Base-by-base conservation (phyloP, 2,329 filamentous ascomycete species). In the Arthrocladium fulminans region DNA sequence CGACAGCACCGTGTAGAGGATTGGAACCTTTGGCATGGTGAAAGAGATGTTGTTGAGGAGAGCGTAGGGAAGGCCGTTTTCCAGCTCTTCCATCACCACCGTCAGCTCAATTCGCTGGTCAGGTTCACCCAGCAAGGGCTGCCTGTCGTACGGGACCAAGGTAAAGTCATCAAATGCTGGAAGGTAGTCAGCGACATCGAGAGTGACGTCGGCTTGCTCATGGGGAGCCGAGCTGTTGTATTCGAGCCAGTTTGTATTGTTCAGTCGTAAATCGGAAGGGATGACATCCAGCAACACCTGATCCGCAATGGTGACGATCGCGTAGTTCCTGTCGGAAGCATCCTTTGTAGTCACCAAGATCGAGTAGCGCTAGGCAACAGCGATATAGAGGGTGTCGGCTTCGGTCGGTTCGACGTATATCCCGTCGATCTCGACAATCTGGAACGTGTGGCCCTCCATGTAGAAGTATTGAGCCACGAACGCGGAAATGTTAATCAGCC, bases 401-500 rank as follows among this genome's bases (percentile, higher is more conserved):
- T 75, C 73, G 0, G 72, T 67, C 1, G 64, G 61, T 3, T 65
- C 60, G 1, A 57, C 56, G 37, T 60, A 66, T 8, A 63, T 51
- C 5, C 65, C 65, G 42, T 68, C 65, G 1, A 66, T 57, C 43
- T 66, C 64, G 5, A 67, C 63, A 2, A 68, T 61, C 2, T 58
- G 63, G 57, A 67, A 61, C 22, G 61, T 58, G 51, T 68, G 65
- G 10, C 60, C 65, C 52, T 69, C 67, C 41, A 74, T 65, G 42
- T 65, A 71, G 50, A 77, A 65, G 50, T 73, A 73, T 54, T 75
- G 73, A 19, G 64, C 67, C 1, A 70, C 72, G 63, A 89, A 88
- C 8, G 84, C 84, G 13, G 80, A 84, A 12, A 87, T 80, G 57
- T 88, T 89, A 60, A 86, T 72, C 55, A 88, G 67, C 23, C 82